Evolutionary conservation across 805 yeast species (phyloP).

Genomic region (Candida schatavii): DNA sequence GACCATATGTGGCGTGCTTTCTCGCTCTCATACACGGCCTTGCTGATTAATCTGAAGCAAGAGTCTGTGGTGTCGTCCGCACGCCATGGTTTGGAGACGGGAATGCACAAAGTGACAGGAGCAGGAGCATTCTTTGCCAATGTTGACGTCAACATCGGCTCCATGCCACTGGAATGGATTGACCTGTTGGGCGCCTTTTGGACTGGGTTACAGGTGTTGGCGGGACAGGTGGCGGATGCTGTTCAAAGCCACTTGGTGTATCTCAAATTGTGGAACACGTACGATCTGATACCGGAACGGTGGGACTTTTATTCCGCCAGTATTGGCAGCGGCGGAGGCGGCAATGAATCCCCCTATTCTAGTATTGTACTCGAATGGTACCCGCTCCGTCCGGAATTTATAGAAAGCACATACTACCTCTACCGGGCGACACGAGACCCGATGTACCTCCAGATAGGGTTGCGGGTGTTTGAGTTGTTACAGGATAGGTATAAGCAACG

Average conservation of each 20-base stretch:
- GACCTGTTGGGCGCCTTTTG: slow-evolving; percentile 87
- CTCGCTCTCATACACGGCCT: slow-evolving; percentile 52
- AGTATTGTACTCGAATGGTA: slow-evolving; percentile 78
- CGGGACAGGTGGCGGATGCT: slow-evolving; percentile 73
- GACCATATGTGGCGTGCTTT: slow-evolving; percentile 60
- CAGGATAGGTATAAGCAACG: slow-evolving; percentile 48
- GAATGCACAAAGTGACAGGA: too few species aligned
- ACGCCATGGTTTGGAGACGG: slow-evolving; percentile 19
- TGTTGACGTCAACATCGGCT: slow-evolving; percentile 54
- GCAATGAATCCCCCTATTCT: slow-evolving; percentile 11
- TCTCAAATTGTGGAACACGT: slow-evolving; percentile 75
- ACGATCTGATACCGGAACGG: slow-evolving; percentile 83
- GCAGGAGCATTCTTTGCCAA: slow-evolving; percentile 49
- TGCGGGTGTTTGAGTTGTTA: slow-evolving; percentile 55
- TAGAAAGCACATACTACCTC: slow-evolving; percentile 82
- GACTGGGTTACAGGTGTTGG: slow-evolving; percentile 78
- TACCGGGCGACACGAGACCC: slow-evolving; percentile 87
- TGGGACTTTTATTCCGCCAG: slow-evolving; percentile 49
- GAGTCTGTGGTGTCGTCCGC: slow-evolving; percentile 12
- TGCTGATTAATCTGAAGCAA: slow-evolving; percentile 38
- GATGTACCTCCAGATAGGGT: slow-evolving; percentile 73
- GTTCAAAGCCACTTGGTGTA: slow-evolving; percentile 56
- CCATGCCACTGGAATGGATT: slow-evolving; percentile 60
- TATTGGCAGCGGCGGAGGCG: slow-evolving; percentile 12
- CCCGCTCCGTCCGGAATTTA: slow-evolving; percentile 87